Conservation (phyloP, 2,329 filamentous ascomycete species). For the Neonectria coccinea region DNA sequence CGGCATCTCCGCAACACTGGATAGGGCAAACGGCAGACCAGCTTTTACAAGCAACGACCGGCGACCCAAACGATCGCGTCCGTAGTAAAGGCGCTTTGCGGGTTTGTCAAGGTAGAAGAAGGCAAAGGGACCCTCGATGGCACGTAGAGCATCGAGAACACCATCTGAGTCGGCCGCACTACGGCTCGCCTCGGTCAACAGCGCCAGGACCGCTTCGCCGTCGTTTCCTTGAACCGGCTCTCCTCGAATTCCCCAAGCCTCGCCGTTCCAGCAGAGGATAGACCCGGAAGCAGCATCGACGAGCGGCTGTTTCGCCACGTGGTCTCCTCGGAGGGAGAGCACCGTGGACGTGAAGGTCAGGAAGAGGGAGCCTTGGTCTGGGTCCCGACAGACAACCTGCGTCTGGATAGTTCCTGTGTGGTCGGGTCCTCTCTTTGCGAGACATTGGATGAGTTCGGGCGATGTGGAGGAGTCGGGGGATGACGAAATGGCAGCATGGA, state of each 20-base stretch:
- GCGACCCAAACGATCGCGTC: slow-evolving; percentile 87
- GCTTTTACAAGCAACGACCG: slow-evolving; percentile 78
- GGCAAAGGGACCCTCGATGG: slow-evolving; percentile 85
- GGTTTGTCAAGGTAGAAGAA: slow-evolving; percentile 83
- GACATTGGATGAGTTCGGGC: slow-evolving; percentile 55
- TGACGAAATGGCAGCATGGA: slow-evolving; percentile 63
- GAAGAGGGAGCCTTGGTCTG: slow-evolving; percentile 48
- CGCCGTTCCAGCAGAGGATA: slow-evolving; percentile 95
- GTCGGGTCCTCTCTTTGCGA: slow-evolving; percentile 71
- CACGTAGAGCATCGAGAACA: slow-evolving; percentile 66
- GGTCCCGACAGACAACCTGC: slow-evolving; percentile 43
- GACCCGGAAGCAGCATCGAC: slow-evolving; percentile 67
- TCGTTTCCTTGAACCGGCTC: slow-evolving; percentile 79
- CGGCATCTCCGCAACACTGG: slow-evolving; percentile 74
- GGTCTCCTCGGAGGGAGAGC: slow-evolving; percentile 84
- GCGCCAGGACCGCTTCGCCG: slow-evolving; percentile 74
- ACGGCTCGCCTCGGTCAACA: slow-evolving; percentile 62
- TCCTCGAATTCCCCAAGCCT: slow-evolving; percentile 83
- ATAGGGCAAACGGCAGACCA: slow-evolving; percentile 68
- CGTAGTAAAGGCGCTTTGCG: slow-evolving; percentile 77
- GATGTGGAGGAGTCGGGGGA: slow-evolving; percentile 45
- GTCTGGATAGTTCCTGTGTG: slow-evolving; percentile 60
- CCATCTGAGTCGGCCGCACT: slow-evolving; percentile 37
- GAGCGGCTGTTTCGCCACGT: slow-evolving; percentile 80
- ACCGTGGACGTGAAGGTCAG: slow-evolving; percentile 85